Conservation (phyloP, 306 rosid genomes). For the Carpinus fangiana region DNA sequence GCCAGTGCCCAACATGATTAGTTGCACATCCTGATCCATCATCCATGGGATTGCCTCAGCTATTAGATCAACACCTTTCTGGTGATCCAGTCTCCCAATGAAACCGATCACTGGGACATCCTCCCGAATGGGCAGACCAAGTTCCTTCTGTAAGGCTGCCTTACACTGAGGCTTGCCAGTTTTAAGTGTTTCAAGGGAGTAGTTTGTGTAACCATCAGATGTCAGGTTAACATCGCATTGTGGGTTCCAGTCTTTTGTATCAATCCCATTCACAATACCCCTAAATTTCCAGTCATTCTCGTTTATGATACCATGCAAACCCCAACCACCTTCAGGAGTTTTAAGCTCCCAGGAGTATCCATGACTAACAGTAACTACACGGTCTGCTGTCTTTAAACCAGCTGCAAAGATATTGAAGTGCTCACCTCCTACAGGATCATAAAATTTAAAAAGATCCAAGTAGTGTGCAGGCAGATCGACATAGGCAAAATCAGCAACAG, state of each 20-base stretch:
- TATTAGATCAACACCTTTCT: conserved; percentile 90
- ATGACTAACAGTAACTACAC: conserved; percentile 90
- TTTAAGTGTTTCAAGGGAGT: conserved; percentile 64
- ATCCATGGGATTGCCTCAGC: conserved; percentile 92
- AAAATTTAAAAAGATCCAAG: conserved; percentile 64
- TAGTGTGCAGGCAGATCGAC: conserved; percentile 72
- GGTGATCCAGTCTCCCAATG: conserved; percentile 86
- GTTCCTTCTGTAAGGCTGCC: conserved; percentile 86
- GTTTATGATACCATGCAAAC: conserved; percentile 73
- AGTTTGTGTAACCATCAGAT: conserved; percentile 86
- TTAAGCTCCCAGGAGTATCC: conserved; percentile 92
- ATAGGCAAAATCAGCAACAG: conserved; percentile 56
- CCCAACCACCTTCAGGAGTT: conserved; percentile 95
- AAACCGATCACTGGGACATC: conserved; percentile 74
- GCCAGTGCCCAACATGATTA: conserved; percentile 88
- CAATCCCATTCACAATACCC: conserved; percentile 95
- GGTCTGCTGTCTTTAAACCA: conserved; percentile 84
- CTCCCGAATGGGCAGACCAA: conserved; percentile 71
- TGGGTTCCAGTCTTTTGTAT: conserved; percentile 84
- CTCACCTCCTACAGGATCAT: conserved; percentile 92
- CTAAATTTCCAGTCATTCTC: conserved; percentile 85
- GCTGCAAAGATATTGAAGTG: conserved; percentile 96
- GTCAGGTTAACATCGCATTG: conserved; percentile 59
- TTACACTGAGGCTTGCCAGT: conserved; percentile 83
- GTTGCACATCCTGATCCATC: conserved; percentile 78